Percentiles rank a stretch among this genome's conserved stretches.
Conservation (phyloP, 1,139 yeast species). For the Hanseniaspora gamundiae region DNA sequence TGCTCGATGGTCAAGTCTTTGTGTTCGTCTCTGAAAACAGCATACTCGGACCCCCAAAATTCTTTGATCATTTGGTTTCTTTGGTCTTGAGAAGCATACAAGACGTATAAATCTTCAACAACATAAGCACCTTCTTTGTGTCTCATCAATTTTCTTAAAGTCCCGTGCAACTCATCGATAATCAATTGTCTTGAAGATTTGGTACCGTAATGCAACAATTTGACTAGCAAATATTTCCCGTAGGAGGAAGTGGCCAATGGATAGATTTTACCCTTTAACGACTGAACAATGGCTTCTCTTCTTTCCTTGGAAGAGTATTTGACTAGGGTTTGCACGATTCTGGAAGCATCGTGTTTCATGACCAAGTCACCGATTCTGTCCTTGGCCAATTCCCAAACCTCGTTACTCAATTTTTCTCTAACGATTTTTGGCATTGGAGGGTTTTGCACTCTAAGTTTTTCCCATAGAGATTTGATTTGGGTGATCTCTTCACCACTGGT, state of each 20-base stretch:
- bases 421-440: conserved; percentile 71
- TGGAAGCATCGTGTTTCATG: conserved; percentile 89
- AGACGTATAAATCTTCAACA: conserved; percentile 82
- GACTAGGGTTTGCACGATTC: conserved; percentile 89
- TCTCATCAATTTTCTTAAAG: conserved; percentile 82
- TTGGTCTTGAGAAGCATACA: conserved; percentile 76
- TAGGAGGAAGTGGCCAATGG: conserved; percentile 83
- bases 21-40: conserved; percentile 73
- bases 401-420: conserved; percentile 69
- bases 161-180: conserved; percentile 79
- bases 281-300: conserved; percentile 55
- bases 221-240: conserved; percentile 83
- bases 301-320: conserved; percentile 75
- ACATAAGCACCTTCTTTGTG: conserved; percentile 99
- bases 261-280: conserved; percentile 68
- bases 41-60: conserved; percentile 95
- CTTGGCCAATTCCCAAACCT: conserved; percentile 73
- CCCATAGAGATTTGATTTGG: conserved; percentile 83
- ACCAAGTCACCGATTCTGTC: conserved; percentile 76
- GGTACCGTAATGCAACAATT: conserved; percentile 84
- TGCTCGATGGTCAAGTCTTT: conserved; percentile 51
- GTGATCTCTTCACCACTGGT: conserved; percentile 80
- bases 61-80: conserved; percentile 85
- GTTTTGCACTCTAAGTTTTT: conserved; percentile 71
- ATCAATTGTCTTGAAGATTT: conserved; percentile 65